Evolutionary conservation across 2,329 filamentous ascomycete genomes (phyloP).

Genomic region (Epichloe glyceriae): DNA sequence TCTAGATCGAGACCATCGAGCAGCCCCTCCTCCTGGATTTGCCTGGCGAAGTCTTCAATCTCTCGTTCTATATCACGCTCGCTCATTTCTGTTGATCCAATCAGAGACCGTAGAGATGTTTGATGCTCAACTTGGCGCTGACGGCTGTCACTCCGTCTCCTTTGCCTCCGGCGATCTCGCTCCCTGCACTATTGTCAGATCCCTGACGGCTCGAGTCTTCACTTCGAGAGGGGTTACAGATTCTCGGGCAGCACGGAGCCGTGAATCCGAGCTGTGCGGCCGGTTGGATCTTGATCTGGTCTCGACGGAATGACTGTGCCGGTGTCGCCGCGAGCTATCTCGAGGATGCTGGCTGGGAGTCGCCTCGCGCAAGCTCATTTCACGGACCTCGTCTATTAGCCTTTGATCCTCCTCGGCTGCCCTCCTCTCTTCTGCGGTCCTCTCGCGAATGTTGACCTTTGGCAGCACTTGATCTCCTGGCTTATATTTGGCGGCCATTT

Average conservation of each 20-base stretch:
- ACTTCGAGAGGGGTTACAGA: conserved; percentile 12
- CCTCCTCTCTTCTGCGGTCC: conserved; percentile 38
- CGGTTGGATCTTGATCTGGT: conserved; percentile 19
- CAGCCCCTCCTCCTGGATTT: conserved; percentile 78
- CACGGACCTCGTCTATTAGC: conserved; percentile 57
- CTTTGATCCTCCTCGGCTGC: conserved; percentile 54
- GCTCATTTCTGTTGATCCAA: conserved; percentile 67
- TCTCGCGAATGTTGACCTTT: conserved; percentile 36
- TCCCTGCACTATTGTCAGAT: conserved; percentile 26
- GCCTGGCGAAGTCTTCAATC: conserved; percentile 78
- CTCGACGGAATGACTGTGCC: conserved; percentile 23
- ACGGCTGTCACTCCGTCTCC: conserved; percentile 31
- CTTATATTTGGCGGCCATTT: conserved; percentile 63
- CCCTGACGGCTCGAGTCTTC: conserved; percentile 15
- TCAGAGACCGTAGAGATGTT: conserved; percentile 70
- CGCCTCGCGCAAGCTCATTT: conserved; percentile 59
- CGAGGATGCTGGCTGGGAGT: conserved; percentile 32
- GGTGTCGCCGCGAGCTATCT: conserved; percentile 16
- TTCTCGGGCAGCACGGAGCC: conserved; percentile 14
- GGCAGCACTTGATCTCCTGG: conserved; percentile 73
- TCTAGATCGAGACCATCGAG: conserved; percentile 81
- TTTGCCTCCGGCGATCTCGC: conserved; percentile 18
- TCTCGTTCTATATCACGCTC: conserved; percentile 72
- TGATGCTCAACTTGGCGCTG: conserved; percentile 70
- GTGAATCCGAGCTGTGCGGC: conserved; percentile 18